Percentiles rank a stretch among this genome's conserved stretches.
These are phyloP conservation scores for Saccharomyces hybrid DNA, from an alignment of 1,139 yeast genomes.

Conservation along the genomic window DNA sequence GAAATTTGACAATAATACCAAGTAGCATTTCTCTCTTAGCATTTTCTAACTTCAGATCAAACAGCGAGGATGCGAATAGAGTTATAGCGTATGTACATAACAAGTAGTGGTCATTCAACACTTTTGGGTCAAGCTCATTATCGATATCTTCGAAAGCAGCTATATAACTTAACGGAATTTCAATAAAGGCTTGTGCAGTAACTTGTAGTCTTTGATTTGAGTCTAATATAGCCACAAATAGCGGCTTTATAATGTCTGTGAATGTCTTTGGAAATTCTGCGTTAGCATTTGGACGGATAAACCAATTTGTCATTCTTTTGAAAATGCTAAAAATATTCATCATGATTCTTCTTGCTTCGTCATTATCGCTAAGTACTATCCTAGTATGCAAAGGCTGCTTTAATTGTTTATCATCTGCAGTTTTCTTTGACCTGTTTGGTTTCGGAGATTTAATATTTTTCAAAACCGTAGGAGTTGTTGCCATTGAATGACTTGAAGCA, in stretches of 20 bases:
- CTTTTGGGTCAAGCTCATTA: slow-evolving; percentile 7
- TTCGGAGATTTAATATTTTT: slow-evolving; percentile 17
- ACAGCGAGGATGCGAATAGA: slow-evolving; percentile 25
- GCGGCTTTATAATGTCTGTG: slow-evolving; percentile 20
- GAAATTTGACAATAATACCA: slow-evolving; percentile 20
- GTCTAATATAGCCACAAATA: slow-evolving; percentile 21
- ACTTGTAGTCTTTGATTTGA: slow-evolving; percentile 16
- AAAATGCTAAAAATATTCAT: slow-evolving; percentile 28
- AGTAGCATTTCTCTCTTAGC: slow-evolving; percentile 22
- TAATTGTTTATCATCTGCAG: slow-evolving; percentile 18
- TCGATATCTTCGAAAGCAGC: slow-evolving; percentile 10
- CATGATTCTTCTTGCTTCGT: slow-evolving; percentile 27
- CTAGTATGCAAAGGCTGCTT: slow-evolving; percentile 4
- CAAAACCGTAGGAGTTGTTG: slow-evolving; percentile 4
- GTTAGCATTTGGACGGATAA: slow-evolving; percentile 16
- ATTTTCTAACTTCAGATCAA: slow-evolving; percentile 23
- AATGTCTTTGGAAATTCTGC: slow-evolving; percentile 15
- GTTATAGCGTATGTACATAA: slow-evolving; percentile 25
- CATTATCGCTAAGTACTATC: slow-evolving; percentile 11
- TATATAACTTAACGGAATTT: slow-evolving; percentile 15
- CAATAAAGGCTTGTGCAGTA: slow-evolving; percentile 17
- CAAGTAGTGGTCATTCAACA: slow-evolving; percentile 17
- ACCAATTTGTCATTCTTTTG: slow-evolving; percentile 25
- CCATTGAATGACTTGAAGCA: neutral
- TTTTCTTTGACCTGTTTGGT: slow-evolving; percentile 18